Evolutionary conservation across 1,284 basidiomycete genomes (phyloP), one percentile per base, ranked within the genome.

Genomic region (Ceratobasidium papillatum): DNA sequence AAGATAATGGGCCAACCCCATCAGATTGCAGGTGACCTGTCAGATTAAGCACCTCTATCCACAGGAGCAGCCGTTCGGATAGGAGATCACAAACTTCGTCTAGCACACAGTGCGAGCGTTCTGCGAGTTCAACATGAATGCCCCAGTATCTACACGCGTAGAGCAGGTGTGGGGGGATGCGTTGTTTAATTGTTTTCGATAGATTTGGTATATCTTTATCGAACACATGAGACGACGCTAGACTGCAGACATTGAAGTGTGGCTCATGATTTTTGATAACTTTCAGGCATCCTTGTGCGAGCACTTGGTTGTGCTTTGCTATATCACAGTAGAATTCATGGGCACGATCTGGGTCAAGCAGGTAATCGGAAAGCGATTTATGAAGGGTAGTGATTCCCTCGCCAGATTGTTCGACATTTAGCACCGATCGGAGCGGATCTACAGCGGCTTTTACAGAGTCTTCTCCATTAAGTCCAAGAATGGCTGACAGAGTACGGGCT

Each of bases 351-450:
- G 17, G 25, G 38, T 56, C 36, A 22, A 59, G 12, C 41, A 69
- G 41, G 27, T 51, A 69, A 36, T 69, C 66, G 11, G 66, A 51
- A n/a, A 69, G 58, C 14, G 66, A 69, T 47, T 52, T 25, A 32
- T 69, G 66, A 8, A 69, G 38, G 3, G 66, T 38, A 8, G 54
- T 58, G 9, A 69, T 52, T 19, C 30, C 14, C 38, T 47, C 38
- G 27, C 17, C 27, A 17, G 5, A 17, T 38, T 69, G 8, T 19
- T 34, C 11, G 3, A 58, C 19, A n/a, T 56, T 27, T 12, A 47
- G 14, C 25, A 58, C 36, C n/a, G 66, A 69, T n/a, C 27, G 54
- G 7, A 69, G 25, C 3, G 54, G 38, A 22, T 25, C 8, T 19
- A 69, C 11, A 5, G 43, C 52, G 12, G 47, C 32, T 8, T 56